Percentiles rank a stretch among this genome's conserved stretches.
Conservation (phyloP, 208 protist species). For the Herpetomonas muscarum region DNA sequence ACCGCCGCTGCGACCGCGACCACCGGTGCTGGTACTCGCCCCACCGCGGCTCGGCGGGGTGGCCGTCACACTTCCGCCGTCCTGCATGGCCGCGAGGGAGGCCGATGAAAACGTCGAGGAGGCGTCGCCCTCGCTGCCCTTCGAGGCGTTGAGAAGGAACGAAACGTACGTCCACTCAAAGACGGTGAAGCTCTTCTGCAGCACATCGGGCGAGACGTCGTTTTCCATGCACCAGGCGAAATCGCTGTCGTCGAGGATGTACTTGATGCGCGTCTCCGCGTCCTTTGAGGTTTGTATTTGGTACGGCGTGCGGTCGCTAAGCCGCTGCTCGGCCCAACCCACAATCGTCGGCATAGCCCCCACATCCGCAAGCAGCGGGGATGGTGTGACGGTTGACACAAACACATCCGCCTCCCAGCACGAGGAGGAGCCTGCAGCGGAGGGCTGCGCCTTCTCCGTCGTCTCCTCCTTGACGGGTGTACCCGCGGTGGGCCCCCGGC, state of each 20-base stretch:
- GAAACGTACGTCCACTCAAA: slow-evolving; percentile 67
- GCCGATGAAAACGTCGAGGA: slow-evolving; percentile 2
- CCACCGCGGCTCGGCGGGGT: background rate
- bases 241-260: slow-evolving; percentile 67
- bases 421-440: background rate
- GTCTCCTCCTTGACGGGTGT: slow-evolving; percentile 4
- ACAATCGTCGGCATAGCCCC: background rate
- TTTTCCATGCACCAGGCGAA: slow-evolving; percentile 56
- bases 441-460: background rate
- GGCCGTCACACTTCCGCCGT: background rate
- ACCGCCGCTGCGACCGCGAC: slow-evolving; percentile 7
- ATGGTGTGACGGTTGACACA: slow-evolving; percentile 5
- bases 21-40: background rate
- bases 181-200: slow-evolving; percentile 49
- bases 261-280: slow-evolving; percentile 40
- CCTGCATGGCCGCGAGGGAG: background rate
- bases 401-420: background rate
- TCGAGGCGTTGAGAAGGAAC: slow-evolving; percentile 19
- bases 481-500: background rate
- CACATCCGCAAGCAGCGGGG: slow-evolving; percentile 5
- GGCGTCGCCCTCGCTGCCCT: background rate
- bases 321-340: slow-evolving; percentile 29
- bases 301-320: slow-evolving; percentile 37
- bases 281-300: slow-evolving; percentile 33
- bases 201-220: slow-evolving; percentile 17